Conservation (phyloP, 257 asterid genomes). For the Solanum habrochaites region DNA sequence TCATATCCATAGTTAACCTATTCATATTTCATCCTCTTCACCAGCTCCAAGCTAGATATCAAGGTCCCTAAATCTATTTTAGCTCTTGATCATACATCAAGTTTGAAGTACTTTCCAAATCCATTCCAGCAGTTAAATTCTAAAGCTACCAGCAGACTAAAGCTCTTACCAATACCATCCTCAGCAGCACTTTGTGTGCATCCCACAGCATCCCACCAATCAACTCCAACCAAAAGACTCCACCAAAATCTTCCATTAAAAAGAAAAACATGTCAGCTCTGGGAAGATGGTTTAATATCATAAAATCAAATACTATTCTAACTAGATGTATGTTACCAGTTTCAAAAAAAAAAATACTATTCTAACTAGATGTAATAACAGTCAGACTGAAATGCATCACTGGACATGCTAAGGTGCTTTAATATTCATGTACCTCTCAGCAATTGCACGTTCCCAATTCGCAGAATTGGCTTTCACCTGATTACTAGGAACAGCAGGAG, state of each 20-base stretch:
- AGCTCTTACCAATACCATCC: slow-evolving; percentile 83
- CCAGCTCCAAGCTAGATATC: neutral
- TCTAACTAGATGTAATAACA: neutral
- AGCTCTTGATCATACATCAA: neutral
- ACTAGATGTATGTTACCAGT: neutral
- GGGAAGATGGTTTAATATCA: neutral
- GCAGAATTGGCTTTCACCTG: slow-evolving; percentile 79
- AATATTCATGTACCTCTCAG: slow-evolving; percentile 65
- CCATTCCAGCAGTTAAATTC: neutral
- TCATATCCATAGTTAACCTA: neutral
- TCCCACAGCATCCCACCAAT: slow-evolving; percentile 99
- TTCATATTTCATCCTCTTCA: neutral
- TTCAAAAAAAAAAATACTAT: neutral
- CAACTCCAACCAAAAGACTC: slow-evolving; percentile 98
- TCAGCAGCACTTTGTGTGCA: slow-evolving; percentile 99
- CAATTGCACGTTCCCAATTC: slow-evolving; percentile 97
- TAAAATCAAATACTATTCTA: neutral
- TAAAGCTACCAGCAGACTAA: neutral
- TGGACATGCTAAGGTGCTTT: neutral
- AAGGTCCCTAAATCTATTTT: neutral
- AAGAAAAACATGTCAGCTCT: neutral
- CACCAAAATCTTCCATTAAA: slow-evolving; percentile 83
- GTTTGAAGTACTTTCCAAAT: neutral
- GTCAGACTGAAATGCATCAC: neutral
- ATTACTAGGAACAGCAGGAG: slow-evolving; percentile 65